Conservation (phyloP, 371 early-diverging fungal species). For the Apophysomyces sp. region DNA sequence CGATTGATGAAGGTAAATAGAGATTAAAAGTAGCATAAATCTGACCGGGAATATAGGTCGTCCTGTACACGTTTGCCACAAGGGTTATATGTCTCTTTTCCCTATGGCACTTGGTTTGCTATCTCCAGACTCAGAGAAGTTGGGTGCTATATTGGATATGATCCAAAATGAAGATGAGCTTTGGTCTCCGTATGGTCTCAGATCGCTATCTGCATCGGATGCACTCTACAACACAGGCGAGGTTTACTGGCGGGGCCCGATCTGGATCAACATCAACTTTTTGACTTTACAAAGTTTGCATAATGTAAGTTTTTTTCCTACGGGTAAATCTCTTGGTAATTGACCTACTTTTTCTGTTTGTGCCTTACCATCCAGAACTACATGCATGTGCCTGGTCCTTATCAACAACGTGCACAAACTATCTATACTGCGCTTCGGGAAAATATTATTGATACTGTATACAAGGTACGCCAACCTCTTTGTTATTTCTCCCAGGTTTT, state of each 20-base stretch:
- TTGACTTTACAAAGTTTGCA: constrained; percentile 75
- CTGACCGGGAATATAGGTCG: too few relatives aligned
- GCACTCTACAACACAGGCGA: constrained; percentile 78
- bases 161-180: constrained; percentile 71
- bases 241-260: constrained; percentile 94
- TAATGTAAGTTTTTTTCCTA: constrained; percentile 39
- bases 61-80: constrained; percentile 75
- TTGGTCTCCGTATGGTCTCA: constrained; percentile 84
- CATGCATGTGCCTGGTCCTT: constrained; percentile 62
- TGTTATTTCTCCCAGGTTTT: neutral
- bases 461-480: constrained; percentile 51
- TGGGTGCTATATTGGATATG: constrained; percentile 73
- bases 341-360: neutral
- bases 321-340: too few relatives aligned
- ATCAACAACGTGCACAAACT: constrained; percentile 63
- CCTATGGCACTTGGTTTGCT: constrained; percentile 82
- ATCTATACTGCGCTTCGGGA: constrained; percentile 76
- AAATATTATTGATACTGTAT: constrained; percentile 79
- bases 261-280: constrained; percentile 96
- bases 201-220: constrained; percentile 80
- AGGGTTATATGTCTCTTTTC: constrained; percentile 85
- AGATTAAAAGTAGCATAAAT: neutral
- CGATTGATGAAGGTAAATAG: constrained; percentile 43
- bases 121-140: constrained; percentile 64
- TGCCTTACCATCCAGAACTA: constrained; percentile 55